phyloP scores from a whole-genome alignment of 257 asterid species.

The Nicotiana attenuata region DNA sequence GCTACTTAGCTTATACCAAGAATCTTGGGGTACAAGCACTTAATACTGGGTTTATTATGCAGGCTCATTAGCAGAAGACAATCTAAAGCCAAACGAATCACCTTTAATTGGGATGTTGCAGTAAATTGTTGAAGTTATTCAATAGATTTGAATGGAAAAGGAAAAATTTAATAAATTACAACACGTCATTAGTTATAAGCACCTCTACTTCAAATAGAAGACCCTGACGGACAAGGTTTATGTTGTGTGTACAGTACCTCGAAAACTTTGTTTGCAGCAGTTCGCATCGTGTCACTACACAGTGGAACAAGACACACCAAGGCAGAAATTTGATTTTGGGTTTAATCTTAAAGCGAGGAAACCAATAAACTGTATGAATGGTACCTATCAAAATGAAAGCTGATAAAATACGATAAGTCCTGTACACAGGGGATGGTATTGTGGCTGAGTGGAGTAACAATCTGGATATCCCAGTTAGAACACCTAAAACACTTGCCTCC shows the following conservation, averaged over 20 bases:
- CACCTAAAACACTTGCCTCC: neutral
- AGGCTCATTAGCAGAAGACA: neutral
- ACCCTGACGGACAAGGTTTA: neutral
- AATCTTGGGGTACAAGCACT: neutral
- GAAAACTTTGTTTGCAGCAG: neutral
- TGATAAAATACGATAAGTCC: neutral
- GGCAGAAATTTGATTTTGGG: neutral
- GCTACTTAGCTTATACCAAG: neutral
- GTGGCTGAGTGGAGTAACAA: neutral
- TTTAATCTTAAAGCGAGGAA: neutral
- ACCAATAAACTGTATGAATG: neutral
- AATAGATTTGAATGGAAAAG: neutral
- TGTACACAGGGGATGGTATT: neutral
- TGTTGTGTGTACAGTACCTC: neutral
- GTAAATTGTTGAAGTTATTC: neutral
- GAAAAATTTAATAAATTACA: neutral
- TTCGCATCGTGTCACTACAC: neutral
- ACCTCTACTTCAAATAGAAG: neutral
- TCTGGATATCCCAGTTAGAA: constrained; percentile 2
- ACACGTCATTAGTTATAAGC: neutral
- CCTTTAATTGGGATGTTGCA: neutral
- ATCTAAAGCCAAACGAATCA: neutral
- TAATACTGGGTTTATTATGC: neutral
- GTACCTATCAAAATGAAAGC: neutral
- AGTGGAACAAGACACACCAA: neutral